Base-by-base conservation (phyloP, 768 basidiomycete genomes). In the Sarcomyxa edulis region DNA sequence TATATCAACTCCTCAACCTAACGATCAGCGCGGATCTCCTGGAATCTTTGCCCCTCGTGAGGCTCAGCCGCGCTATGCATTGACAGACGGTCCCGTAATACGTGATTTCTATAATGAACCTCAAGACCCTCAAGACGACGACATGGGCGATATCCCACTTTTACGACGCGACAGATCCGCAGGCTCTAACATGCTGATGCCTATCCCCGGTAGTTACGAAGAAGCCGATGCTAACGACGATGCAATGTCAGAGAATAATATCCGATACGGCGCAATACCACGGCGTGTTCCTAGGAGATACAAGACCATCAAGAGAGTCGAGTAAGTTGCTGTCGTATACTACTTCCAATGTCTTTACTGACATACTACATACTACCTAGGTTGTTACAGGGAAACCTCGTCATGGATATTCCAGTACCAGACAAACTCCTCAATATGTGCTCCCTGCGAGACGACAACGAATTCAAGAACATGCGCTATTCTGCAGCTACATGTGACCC, bases 381-480 rank as follows among this genome's bases (percentile, higher is more conserved):
- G 47, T 69, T 97, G 10, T 92, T 89, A 61, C 85, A 90, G 44
- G 95, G 95, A 6, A 96, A 98, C 60, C 82, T 96, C 33, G 89
- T 98, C 8, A 67, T 94, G 24, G 93, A 97, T 63, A 79, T 84
- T 8, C 75, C 85, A 0, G 92, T 97, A 0, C 95, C 95, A 0
- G 73, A 84, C n/a, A 95, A 92, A 50, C 69, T 98, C 28, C 73
- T 98, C 19, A 80, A 89, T 43, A 80, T 89, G 72, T 92, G 87
- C 49, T 66, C 79, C 5, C 61, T 75, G 45, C 75, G 78, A 37
- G 82, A 76, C 32, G 91, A 91, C 42, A 79, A 91, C 46, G 94
- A 96, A 60, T 94, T 90, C 56, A 91, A 89, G 0, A 84, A 91
- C 61, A 94, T 97, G 92, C 81, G 95, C 4, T 98, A 98, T 62